Percentiles rank a stretch among this genome's conserved stretches.
phyloP scores from a whole-genome alignment of 1,284 basidiomycete species.

The Cryptococcus depauperatus region DNA sequence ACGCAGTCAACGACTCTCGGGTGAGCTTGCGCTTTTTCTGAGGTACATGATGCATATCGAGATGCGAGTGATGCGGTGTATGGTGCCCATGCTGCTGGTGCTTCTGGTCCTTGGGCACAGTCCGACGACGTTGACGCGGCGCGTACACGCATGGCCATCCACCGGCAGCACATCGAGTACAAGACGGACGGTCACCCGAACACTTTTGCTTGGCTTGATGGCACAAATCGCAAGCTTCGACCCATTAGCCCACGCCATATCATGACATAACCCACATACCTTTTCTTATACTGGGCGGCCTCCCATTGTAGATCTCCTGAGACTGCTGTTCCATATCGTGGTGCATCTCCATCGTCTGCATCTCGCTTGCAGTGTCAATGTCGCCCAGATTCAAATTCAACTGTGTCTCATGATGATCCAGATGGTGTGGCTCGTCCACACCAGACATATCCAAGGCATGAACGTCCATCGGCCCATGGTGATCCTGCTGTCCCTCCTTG shows the following conservation, averaged over 20 bases:
- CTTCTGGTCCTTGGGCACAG: slow-evolving; percentile 40
- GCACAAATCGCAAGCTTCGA: background rate
- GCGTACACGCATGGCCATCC: slow-evolving; percentile 43
- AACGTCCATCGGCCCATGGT: slow-evolving; percentile 9
- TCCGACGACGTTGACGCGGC: slow-evolving; percentile 41
- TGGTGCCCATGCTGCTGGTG: slow-evolving; percentile 12
- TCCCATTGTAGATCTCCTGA: slow-evolving; percentile 8
- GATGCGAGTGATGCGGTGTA: slow-evolving; percentile 15
- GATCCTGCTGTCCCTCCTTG: slow-evolving; percentile 8
- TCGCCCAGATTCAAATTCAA: slow-evolving; percentile 20
- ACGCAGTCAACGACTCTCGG: slow-evolving; percentile 21
- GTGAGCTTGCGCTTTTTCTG: slow-evolving; percentile 39
- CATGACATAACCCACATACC: slow-evolving; percentile 13
- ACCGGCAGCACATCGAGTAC: slow-evolving; percentile 39
- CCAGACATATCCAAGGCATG: slow-evolving; percentile 24
- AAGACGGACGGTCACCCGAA: slow-evolving; percentile 41
- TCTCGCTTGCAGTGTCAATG: slow-evolving; percentile 13
- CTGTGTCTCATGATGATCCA: slow-evolving; percentile 18
- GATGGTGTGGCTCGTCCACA: slow-evolving; percentile 9
- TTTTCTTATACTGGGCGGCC: slow-evolving; percentile 43
- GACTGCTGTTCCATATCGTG: slow-evolving; percentile 12
- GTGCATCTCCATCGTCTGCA: slow-evolving; percentile 14
- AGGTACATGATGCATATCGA: slow-evolving; percentile 5
- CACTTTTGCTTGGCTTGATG: slow-evolving; percentile 31
- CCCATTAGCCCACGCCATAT: background rate